These are phyloP conservation scores for Ordospora colligata DNA, from an alignment of 371 early-diverging fungal species.

Conservation along the genomic window DNA sequence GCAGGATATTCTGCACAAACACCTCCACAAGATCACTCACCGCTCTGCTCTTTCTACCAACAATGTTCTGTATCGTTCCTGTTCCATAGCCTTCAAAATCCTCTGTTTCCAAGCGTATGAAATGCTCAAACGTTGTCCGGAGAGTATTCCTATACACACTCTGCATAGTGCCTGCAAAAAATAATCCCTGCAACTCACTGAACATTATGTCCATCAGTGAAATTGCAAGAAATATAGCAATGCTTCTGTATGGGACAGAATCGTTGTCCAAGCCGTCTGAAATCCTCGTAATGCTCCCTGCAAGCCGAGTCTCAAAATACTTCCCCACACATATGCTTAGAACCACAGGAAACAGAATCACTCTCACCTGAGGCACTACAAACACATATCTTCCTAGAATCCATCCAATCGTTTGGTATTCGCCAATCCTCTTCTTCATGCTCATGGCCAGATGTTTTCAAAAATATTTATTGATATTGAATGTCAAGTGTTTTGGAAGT, in stretches of 20 bases:
- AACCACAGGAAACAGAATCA: slow-evolving; percentile 18
- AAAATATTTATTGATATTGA: slow-evolving; percentile 7
- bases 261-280: not conserved
- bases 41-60: slow-evolving; percentile 52
- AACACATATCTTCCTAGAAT: slow-evolving; percentile 20
- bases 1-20: slow-evolving; percentile 43
- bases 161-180: slow-evolving; percentile 46
- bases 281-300: not conserved
- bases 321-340: slow-evolving; percentile 5
- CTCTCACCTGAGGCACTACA: not conserved
- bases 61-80: slow-evolving; percentile 51
- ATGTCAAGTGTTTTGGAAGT: not conserved
- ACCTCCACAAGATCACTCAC: slow-evolving; percentile 57
- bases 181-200: slow-evolving; percentile 39
- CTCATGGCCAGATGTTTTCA: not conserved
- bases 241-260: not conserved
- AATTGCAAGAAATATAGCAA: slow-evolving; percentile 7
- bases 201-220: slow-evolving; percentile 8
- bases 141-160: slow-evolving; percentile 35
- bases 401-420: not conserved
- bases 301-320: slow-evolving; percentile 24
- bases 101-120: slow-evolving; percentile 28
- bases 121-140: slow-evolving; percentile 38
- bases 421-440: not conserved
- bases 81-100: slow-evolving; percentile 31